A percentile compares a stretch with the other conserved stretches of the same genome.
Evolutionary conservation across 116 monocot genomes (phyloP).

Genomic region (Cymodocea nodosa): DNA sequence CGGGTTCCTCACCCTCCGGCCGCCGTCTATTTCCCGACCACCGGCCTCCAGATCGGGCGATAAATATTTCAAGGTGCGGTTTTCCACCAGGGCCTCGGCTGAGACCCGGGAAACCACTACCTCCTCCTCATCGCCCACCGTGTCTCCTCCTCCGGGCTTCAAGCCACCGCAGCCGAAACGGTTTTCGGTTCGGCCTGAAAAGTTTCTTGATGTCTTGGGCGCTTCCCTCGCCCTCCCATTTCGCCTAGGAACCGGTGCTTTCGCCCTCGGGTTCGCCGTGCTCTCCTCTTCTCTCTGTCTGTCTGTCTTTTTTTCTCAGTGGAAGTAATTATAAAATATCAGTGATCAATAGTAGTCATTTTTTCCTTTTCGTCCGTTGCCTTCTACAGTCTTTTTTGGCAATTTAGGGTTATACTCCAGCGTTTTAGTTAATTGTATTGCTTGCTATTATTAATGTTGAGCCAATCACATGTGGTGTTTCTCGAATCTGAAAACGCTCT

Average conservation of each 20-base stretch:
- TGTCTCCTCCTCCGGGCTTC: constrained; percentile 58
- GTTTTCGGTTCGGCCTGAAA: constrained; percentile 55
- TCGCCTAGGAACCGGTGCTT: constrained; percentile 77
- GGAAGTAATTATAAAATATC: too few relatives aligned
- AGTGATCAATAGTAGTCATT: not conserved
- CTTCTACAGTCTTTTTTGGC: not conserved
- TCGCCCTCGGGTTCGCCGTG: constrained; percentile 47
- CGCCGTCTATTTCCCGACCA: not conserved
- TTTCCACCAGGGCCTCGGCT: not conserved
- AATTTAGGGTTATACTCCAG: not conserved
- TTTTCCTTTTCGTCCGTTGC: not conserved
- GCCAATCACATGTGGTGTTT: not conserved
- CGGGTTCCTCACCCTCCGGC: not conserved
- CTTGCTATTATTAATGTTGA: not conserved
- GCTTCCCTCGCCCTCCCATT: constrained; percentile 23
- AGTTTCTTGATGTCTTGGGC: constrained; percentile 43
- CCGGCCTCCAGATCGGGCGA: not conserved
- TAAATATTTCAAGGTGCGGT: not conserved
- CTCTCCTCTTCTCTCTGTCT: not conserved
- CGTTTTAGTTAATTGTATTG: not conserved
- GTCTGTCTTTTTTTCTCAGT: not conserved
- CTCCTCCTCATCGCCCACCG: not conserved
- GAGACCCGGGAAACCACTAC: not conserved
- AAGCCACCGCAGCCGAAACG: constrained; percentile 68
- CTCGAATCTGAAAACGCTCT: not conserved